These are phyloP conservation scores for Mollisiaceae sp. DNA, from an alignment of 2,329 filamentous ascomycete species.

Conservation along the genomic window DNA sequence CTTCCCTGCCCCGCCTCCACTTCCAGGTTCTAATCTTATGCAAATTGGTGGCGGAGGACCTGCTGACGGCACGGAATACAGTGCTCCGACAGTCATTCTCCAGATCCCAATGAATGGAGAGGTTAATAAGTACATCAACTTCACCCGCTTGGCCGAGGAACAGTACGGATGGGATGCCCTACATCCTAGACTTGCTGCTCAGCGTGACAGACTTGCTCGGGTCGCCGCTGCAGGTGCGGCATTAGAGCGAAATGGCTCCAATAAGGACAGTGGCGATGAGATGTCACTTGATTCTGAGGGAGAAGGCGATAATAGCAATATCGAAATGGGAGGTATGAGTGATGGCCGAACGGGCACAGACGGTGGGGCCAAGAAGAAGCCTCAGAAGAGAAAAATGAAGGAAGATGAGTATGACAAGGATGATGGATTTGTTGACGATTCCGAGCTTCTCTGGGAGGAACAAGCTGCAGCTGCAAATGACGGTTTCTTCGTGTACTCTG, in stretches of 20 bases:
- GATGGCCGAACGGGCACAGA: slow-evolving; percentile 65
- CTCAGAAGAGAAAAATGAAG: slow-evolving; percentile 77
- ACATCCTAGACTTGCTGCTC: slow-evolving; percentile 87
- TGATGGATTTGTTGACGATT: slow-evolving; percentile 89
- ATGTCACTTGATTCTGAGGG: slow-evolving; percentile 76
- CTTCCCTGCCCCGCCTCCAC: slow-evolving; percentile 53
- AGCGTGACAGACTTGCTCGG: slow-evolving; percentile 83
- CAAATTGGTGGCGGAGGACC: slow-evolving; percentile 59
- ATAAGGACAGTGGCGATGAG: slow-evolving; percentile 75
- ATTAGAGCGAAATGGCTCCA: slow-evolving; percentile 75
- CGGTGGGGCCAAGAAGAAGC: slow-evolving; percentile 62
- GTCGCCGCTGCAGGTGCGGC: slow-evolving; percentile 89
- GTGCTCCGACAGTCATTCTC: slow-evolving; percentile 80
- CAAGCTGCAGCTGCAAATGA: slow-evolving; percentile 93
- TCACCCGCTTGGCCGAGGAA: slow-evolving; percentile 90
- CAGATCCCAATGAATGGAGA: slow-evolving; percentile 81
- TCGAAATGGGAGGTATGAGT: slow-evolving; percentile 80
- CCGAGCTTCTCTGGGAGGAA: slow-evolving; percentile 93
- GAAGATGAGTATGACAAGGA: slow-evolving; percentile 85
- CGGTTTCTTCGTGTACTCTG: slow-evolving; percentile 97
- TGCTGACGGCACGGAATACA: slow-evolving; percentile 58
- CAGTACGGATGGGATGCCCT: slow-evolving; percentile 94
- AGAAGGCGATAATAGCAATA: slow-evolving; percentile 83
- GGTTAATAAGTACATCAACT: slow-evolving; percentile 92
- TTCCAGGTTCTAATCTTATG: slow-evolving; percentile 68